phyloP scores from a whole-genome alignment of 2,329 filamentous ascomycete species.

The Zymoseptoria crescenta region DNA sequence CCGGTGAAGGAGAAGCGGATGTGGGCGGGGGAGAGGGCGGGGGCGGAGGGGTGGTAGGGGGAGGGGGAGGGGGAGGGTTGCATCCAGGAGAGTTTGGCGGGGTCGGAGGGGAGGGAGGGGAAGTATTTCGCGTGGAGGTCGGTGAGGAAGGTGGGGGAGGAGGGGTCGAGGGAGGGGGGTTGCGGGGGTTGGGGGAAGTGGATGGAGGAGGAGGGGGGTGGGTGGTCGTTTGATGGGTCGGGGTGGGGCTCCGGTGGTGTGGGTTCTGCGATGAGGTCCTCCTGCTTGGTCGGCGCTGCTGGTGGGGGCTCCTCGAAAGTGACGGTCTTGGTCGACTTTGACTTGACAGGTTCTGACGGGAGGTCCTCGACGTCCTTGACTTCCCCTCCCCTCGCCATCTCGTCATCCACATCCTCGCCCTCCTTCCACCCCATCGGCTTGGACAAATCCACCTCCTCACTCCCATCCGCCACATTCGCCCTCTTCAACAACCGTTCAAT shows the following conservation, averaged over 20 bases:
- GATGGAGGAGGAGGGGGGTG: constrained; percentile 12
- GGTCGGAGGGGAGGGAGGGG: constrained; percentile 75
- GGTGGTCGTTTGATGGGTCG: not conserved
- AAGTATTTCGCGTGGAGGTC: constrained; percentile 92
- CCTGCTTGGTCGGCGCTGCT: not conserved
- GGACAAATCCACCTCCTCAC: constrained; percentile 34
- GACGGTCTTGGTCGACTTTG: constrained; percentile 18
- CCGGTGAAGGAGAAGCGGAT: constrained; percentile 87
- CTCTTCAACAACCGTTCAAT: constrained; percentile 69
- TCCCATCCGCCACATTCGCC: constrained; percentile 64
- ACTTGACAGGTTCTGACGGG: constrained; percentile 1
- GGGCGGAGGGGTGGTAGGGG: constrained; percentile 62
- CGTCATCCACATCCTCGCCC: not conserved
- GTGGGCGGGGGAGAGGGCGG: too few relatives aligned
- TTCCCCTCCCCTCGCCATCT: not conserved
- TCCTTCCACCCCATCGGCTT: not conserved
- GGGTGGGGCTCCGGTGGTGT: not conserved
- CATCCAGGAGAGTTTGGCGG: constrained; percentile 85
- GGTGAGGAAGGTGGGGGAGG: constrained; percentile 72
- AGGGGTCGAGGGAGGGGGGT: constrained; percentile 70
- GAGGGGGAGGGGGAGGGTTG: constrained; percentile 58
- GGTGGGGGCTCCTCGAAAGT: constrained; percentile 14
- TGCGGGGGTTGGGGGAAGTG: constrained; percentile 54
- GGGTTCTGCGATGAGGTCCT: constrained; percentile 8
- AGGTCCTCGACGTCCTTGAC: not conserved